phyloP scores from a whole-genome alignment of 2,329 filamentous ascomycete genomes.

The Trichoderma harzianum region DNA sequence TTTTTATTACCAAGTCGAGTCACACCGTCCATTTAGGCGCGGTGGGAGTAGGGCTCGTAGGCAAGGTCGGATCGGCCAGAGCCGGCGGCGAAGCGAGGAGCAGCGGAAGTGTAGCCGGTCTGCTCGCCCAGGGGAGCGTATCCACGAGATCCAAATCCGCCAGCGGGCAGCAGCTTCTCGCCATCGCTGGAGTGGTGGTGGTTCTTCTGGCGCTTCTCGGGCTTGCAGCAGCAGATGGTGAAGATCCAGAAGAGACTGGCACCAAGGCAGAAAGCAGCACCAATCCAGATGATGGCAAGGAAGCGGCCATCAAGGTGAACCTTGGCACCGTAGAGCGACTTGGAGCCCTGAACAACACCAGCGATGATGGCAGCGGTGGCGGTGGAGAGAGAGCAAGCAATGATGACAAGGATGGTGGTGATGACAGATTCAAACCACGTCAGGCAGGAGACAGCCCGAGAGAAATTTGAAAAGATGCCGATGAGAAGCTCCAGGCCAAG shows the following conservation, averaged over 20 bases:
- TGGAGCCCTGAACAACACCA: conserved; percentile 47
- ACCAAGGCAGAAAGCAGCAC: conserved; percentile 70
- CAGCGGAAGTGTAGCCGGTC: conserved; percentile 37
- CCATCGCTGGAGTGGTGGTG: conserved; percentile 35
- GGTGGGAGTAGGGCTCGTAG: conserved; percentile 63
- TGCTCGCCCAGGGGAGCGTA: conserved; percentile 38
- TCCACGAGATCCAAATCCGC: conserved; percentile 25
- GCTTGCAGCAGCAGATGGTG: conserved; percentile 86
- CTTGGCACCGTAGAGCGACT: conserved; percentile 69
- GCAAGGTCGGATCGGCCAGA: conserved; percentile 49
- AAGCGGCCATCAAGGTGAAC: conserved; percentile 65
- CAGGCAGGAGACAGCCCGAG: conserved; percentile 73
- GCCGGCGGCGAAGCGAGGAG: conserved; percentile 36
- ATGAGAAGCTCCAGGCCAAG: conserved; percentile 71
- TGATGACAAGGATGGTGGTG: conserved; percentile 52
- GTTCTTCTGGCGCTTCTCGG: conserved; percentile 35
- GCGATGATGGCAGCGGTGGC: conserved; percentile 68
- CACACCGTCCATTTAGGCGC: conserved; percentile 39
- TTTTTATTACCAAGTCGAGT: not conserved
- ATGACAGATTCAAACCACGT: conserved; percentile 74
- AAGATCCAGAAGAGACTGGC: conserved; percentile 88
- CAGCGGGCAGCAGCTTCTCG: conserved; percentile 51
- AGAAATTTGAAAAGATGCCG: conserved; percentile 80
- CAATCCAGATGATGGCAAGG: conserved; percentile 74
- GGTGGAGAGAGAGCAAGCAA: conserved; percentile 69